A percentile compares a stretch with the other conserved stretches of the same genome.
Conservation (phyloP, 371 early-diverging fungal genomes). For the Apophysomyces sp. region DNA sequence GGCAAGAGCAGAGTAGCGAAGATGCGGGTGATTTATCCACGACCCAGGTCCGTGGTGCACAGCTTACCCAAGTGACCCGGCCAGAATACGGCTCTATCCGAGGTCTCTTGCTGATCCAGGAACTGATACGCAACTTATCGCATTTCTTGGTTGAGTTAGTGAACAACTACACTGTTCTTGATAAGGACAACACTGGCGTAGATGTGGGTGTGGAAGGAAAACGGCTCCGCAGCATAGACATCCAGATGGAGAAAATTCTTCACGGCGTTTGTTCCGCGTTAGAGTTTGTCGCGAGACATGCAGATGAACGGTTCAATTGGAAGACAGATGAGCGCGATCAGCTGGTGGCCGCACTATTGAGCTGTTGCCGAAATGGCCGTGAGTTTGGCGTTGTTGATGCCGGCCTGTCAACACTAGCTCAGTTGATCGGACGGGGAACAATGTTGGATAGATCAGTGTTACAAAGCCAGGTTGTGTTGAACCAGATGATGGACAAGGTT, state of each 20-base stretch:
- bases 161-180: constrained; percentile 30
- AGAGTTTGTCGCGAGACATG: constrained; percentile 14
- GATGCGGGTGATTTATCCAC: constrained; percentile 43
- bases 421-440: constrained; percentile 18
- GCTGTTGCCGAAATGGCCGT: constrained; percentile 47
- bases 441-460: constrained; percentile 22
- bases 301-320: constrained; percentile 16
- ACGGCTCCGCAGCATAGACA: constrained; percentile 29
- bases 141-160: constrained; percentile 31
- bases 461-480: constrained; percentile 10
- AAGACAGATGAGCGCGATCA: constrained; percentile 12
- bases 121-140: constrained; percentile 25
- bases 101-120: constrained; percentile 33
- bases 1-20: constrained; percentile 14
- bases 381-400: constrained; percentile 52
- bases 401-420: constrained; percentile 37
- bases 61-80: constrained; percentile 8
- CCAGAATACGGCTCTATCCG: constrained; percentile 37
- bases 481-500: constrained; percentile 35
- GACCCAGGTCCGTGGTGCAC: neutral
- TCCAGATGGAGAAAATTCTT: constrained; percentile 33
- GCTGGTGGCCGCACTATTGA: constrained; percentile 37
- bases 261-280: constrained; percentile 26
- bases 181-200: constrained; percentile 22
- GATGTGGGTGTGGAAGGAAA: constrained; percentile 46